phyloP scores from a whole-genome alignment of 495 filamentous ascomycete genomes.

The Neurospora pannonica region DNA sequence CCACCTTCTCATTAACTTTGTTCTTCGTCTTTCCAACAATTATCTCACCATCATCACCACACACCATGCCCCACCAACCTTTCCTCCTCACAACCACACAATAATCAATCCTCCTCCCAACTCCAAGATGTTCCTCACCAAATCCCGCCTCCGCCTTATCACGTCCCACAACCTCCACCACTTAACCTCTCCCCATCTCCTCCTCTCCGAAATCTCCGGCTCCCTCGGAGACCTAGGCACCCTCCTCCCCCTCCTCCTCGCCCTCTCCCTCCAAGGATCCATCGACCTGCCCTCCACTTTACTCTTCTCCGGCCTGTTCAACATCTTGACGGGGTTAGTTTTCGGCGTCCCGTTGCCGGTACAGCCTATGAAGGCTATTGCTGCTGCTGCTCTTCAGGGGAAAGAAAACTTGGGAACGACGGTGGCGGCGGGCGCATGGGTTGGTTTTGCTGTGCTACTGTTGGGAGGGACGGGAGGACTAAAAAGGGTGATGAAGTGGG shows the following conservation, averaged over 20 bases:
- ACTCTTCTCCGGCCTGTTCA: constrained; percentile 78
- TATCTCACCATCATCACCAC: not conserved
- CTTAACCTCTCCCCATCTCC: not conserved
- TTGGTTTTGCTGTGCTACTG: not conserved
- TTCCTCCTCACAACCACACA: not conserved
- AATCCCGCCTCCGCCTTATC: not conserved
- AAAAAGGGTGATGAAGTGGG: not conserved
- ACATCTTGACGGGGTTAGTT: constrained; percentile 67
- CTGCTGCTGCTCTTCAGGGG: not conserved
- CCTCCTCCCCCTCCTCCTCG: constrained; percentile 78
- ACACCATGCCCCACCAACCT: not conserved
- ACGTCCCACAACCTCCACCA: not conserved
- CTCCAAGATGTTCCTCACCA: not conserved
- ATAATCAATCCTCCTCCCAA: not conserved
- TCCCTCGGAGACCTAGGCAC: constrained; percentile 87
- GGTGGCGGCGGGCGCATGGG: not conserved
- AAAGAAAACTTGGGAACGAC: not conserved
- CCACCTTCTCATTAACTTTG: too few species aligned
- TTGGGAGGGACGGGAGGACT: not conserved
- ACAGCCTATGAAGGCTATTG: constrained; percentile 64
- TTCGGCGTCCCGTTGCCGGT: constrained; percentile 86
- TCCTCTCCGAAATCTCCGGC: constrained; percentile 63
- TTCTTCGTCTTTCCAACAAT: too few species aligned
- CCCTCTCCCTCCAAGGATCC: constrained; percentile 61
- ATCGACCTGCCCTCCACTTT: constrained; percentile 78